Evolutionary conservation across 352 stramenopile species (phyloP).

Genomic region (Aphanomyces invadans): DNA sequence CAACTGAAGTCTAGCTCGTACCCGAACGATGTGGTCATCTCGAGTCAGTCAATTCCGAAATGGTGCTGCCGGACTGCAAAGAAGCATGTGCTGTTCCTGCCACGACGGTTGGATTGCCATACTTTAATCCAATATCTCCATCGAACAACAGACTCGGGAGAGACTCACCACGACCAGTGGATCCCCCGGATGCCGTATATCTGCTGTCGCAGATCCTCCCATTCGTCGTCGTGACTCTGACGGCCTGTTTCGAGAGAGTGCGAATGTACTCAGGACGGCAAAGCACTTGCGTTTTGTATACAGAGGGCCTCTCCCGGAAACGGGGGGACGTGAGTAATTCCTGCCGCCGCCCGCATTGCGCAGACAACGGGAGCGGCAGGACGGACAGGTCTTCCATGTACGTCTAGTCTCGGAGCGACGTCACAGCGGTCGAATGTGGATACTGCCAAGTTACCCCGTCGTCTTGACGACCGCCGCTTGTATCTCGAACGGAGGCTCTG

Average conservation of each 20-base stretch:
- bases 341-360: neutral
- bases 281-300: neutral
- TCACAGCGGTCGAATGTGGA: no score
- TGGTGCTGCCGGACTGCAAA: neutral
- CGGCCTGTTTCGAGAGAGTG: no score
- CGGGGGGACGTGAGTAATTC: neutral
- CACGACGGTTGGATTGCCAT: no score
- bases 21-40: constrained; percentile 44
- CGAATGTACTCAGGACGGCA: neutral
- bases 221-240: neutral
- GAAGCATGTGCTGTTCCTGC: neutral
- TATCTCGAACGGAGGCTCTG: neutral
- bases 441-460: no score
- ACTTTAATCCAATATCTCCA: no score
- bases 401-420: no score
- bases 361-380: no score
- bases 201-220: neutral
- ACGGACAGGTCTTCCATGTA: no score
- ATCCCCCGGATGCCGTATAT: no score
- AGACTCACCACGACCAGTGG: neutral
- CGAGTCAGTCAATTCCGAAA: constrained; percentile 18
- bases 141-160: neutral
- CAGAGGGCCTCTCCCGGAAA: neutral
- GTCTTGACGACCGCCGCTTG: no score
- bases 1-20: constrained; percentile 79